Conservation (phyloP, 2,329 filamentous ascomycete species). For the Decorospora gaudefroyi region DNA sequence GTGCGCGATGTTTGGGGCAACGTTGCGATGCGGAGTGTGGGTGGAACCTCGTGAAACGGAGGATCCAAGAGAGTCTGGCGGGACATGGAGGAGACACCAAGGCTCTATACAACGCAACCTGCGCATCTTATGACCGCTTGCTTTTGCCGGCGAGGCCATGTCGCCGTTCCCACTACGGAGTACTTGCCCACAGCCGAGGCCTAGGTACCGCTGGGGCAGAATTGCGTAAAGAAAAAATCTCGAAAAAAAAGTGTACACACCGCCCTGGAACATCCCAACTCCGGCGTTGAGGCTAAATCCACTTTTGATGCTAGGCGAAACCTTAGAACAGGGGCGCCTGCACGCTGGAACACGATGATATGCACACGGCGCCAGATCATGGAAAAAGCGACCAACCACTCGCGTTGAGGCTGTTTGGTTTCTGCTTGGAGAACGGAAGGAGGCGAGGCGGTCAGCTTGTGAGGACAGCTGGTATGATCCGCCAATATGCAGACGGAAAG, state of each 20-base stretch:
- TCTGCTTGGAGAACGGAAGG: slow-evolving; percentile 20
- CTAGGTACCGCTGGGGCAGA: slow-evolving; percentile 22
- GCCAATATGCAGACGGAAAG: slow-evolving; percentile 22
- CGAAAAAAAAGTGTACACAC: slow-evolving; percentile 37
- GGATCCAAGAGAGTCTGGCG: slow-evolving; percentile 23
- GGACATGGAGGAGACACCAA: too few relatives aligned
- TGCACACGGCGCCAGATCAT: slow-evolving; percentile 45
- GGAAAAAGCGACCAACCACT: slow-evolving; percentile 20
- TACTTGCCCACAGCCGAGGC: too few relatives aligned
- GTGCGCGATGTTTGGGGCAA: slow-evolving; percentile 35
- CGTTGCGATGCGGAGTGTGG: slow-evolving; percentile 20
- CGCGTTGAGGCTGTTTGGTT: slow-evolving; percentile 27
- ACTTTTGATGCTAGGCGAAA: slow-evolving; percentile 31
- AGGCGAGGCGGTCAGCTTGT: slow-evolving; percentile 39
- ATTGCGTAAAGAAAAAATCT: slow-evolving; percentile 24
- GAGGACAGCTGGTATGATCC: slow-evolving; percentile 26
- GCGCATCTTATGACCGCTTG: too few relatives aligned
- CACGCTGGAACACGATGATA: slow-evolving; percentile 34
- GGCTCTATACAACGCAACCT: too few relatives aligned
- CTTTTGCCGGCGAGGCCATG: background rate
- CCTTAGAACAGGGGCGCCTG: slow-evolving; percentile 30
- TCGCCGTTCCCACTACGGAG: too few relatives aligned
- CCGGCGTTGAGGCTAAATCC: slow-evolving; percentile 40
- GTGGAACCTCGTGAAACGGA: slow-evolving; percentile 35
- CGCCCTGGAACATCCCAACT: slow-evolving; percentile 34